These are phyloP conservation scores for Coemansia sp. DNA, from an alignment of 192 early-diverging fungal genomes.

Conservation along the genomic window DNA sequence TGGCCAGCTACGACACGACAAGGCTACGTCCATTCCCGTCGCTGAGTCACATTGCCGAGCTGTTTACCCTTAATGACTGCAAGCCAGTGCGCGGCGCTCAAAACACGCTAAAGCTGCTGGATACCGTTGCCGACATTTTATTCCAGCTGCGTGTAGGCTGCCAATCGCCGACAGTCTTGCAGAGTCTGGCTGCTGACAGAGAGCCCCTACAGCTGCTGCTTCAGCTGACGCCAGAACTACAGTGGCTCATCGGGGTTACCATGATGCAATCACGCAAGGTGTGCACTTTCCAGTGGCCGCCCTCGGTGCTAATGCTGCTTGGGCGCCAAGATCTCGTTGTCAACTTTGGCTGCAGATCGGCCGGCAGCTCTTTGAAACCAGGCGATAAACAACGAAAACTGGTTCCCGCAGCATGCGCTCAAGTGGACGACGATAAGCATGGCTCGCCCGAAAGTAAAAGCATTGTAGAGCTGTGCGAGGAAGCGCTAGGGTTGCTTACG, in stretches of 20 bases:
- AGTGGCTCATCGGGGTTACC: constrained; percentile 30
- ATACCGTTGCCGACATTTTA: constrained; percentile 12
- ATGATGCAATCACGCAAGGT: constrained; percentile 15
- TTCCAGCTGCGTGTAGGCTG: constrained; percentile 20
- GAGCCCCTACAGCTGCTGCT: constrained; percentile 11
- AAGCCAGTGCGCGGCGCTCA: constrained; percentile 25
- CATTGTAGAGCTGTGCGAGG: constrained; percentile 28
- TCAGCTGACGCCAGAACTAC: constrained; percentile 32
- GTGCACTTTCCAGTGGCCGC: constrained; percentile 32
- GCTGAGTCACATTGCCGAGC: constrained; percentile 17
- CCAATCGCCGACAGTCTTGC: constrained; percentile 18
- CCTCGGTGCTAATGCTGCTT: constrained; percentile 26
- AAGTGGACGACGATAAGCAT: neutral
- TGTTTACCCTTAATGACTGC: constrained; percentile 41
- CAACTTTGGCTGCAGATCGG: constrained; percentile 11
- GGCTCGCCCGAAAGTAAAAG: constrained; percentile 11
- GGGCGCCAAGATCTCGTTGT: constrained; percentile 42
- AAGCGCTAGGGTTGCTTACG: constrained; percentile 11
- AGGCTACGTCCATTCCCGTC: constrained; percentile 24
- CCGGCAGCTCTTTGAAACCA: neutral
- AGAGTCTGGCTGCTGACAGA: constrained; percentile 15
- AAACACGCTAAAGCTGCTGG: constrained; percentile 20
- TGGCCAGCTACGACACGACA: neutral
- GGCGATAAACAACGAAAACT: neutral
- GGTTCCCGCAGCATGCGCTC: neutral